A percentile compares a stretch with the other conserved stretches of the same genome.
These are phyloP conservation scores for Batkoa obscura DNA, from an alignment of 371 early-diverging fungal genomes.

Conservation along the genomic window DNA sequence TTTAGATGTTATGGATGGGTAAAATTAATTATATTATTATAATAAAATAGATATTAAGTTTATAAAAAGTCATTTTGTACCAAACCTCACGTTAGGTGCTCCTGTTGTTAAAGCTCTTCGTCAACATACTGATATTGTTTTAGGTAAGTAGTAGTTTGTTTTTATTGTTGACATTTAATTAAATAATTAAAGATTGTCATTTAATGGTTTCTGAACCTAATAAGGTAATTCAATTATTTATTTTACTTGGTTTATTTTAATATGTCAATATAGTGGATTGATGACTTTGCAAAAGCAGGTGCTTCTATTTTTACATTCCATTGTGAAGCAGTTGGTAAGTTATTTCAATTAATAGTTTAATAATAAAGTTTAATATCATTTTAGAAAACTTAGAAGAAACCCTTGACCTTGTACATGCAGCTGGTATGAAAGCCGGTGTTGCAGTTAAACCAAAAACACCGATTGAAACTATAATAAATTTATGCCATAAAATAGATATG, in stretches of 20 bases:
- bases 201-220: constrained; percentile 94
- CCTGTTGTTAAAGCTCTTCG: constrained; percentile 78
- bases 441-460: constrained; percentile 87
- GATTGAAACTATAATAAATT: constrained; percentile 43
- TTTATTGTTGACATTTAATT: not conserved
- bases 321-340: constrained; percentile 62
- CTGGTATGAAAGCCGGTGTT: constrained; percentile 86
- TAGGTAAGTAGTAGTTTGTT: constrained; percentile 28
- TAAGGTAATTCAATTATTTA: constrained; percentile 13
- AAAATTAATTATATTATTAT: constrained; percentile 11
- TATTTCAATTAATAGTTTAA: not conserved
- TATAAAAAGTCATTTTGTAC: constrained; percentile 82
- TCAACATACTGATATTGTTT: constrained; percentile 73
- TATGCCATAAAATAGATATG: constrained; percentile 63
- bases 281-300: constrained; percentile 84
- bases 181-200: constrained; percentile 61
- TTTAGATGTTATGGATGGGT: constrained; percentile 69
- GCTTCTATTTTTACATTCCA: constrained; percentile 84
- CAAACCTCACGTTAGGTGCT: constrained; percentile 91
- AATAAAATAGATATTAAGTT: not conserved
- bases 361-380: not conserved
- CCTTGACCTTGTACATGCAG: constrained; percentile 55
- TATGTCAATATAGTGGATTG: constrained; percentile 49
- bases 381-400: constrained; percentile 42
- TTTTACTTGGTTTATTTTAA: not conserved